Evolutionary conservation across 2,329 filamentous ascomycete species (phyloP).

Genomic region (Metarhizium robertsii): DNA sequence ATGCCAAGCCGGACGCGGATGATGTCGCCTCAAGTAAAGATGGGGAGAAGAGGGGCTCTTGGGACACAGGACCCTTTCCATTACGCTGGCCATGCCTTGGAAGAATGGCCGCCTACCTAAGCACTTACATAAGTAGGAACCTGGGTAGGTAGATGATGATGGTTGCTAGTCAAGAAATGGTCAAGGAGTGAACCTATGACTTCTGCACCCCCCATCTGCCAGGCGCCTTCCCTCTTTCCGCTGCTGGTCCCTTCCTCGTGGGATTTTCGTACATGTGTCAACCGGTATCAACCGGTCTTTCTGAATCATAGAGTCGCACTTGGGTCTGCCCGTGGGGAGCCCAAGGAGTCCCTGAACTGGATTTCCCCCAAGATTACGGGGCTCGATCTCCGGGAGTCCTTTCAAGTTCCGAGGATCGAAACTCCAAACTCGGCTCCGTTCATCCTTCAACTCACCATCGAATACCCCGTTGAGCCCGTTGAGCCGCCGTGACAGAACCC

Average conservation of each 20-base stretch:
- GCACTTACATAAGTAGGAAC: too few species aligned
- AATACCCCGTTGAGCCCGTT: slow-evolving; percentile 2
- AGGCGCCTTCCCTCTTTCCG: neutral
- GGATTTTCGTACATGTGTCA: neutral
- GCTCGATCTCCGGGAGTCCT: slow-evolving; percentile 8
- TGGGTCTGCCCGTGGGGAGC: neutral
- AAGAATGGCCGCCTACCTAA: too few species aligned
- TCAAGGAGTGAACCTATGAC: too few species aligned
- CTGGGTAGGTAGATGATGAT: too few species aligned
- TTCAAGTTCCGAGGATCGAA: slow-evolving; percentile 8
- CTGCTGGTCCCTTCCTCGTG: neutral
- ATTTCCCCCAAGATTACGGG: neutral
- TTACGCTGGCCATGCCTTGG: too few species aligned
- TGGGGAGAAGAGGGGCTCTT: neutral
- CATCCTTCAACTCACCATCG: slow-evolving; percentile 7
- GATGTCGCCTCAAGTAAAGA: neutral
- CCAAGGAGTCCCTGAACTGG: neutral
- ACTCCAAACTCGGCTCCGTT: slow-evolving; percentile 6
- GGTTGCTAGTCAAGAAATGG: too few species aligned
- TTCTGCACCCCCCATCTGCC: too few species aligned
- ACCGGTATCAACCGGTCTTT: neutral
- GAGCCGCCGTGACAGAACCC: slow-evolving; percentile 4
- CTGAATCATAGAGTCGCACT: neutral
- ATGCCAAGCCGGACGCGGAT: neutral
- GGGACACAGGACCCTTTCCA: too few species aligned